Percentiles rank a stretch among this genome's conserved stretches.
These are phyloP conservation scores for Vachellia collinsii DNA, from an alignment of 306 rosid species.

Conservation along the genomic window DNA sequence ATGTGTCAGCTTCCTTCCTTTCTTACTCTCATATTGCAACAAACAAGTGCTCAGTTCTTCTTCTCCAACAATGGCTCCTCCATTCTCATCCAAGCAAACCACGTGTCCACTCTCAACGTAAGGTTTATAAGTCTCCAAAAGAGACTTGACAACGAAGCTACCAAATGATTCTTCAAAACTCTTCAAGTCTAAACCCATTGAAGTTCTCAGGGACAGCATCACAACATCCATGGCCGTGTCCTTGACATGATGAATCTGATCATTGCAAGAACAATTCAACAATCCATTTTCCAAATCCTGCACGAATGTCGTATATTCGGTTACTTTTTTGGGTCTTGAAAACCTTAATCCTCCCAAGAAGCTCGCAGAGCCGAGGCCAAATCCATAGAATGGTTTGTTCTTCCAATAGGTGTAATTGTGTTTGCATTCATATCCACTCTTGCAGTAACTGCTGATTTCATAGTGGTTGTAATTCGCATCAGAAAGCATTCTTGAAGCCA, in stretches of 20 bases:
- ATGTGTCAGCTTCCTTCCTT: constrained; percentile 42
- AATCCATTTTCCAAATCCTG: constrained; percentile 69
- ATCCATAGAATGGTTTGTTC: constrained; percentile 83
- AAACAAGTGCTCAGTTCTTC: constrained; percentile 45
- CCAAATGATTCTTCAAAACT: constrained; percentile 62
- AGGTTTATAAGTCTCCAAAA: constrained; percentile 66
- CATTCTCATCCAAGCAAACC: constrained; percentile 63
- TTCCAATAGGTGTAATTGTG: constrained; percentile 91
- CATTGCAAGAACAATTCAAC: constrained; percentile 45
- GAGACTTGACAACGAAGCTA: constrained; percentile 51
- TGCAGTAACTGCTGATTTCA: constrained; percentile 93
- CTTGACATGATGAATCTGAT: constrained; percentile 37
- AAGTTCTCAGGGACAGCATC: constrained; percentile 89
- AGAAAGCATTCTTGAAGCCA: constrained; percentile 72
- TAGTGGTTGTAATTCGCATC: constrained; percentile 75
- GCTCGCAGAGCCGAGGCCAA: constrained; percentile 93
- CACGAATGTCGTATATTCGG: constrained; percentile 65
- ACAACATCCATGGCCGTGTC: constrained; percentile 78
- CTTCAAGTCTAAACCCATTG: constrained; percentile 74
- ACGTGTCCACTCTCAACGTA: constrained; percentile 82
- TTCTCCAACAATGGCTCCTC: constrained; percentile 45
- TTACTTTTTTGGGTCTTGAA: constrained; percentile 79
- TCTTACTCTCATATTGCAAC: constrained; percentile 26
- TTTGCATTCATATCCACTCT: constrained; percentile 77
- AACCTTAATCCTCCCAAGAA: constrained; percentile 74